Evolutionary conservation across 1,284 basidiomycete genomes (phyloP).

Genomic region (Ceratobasidium sp.): DNA sequence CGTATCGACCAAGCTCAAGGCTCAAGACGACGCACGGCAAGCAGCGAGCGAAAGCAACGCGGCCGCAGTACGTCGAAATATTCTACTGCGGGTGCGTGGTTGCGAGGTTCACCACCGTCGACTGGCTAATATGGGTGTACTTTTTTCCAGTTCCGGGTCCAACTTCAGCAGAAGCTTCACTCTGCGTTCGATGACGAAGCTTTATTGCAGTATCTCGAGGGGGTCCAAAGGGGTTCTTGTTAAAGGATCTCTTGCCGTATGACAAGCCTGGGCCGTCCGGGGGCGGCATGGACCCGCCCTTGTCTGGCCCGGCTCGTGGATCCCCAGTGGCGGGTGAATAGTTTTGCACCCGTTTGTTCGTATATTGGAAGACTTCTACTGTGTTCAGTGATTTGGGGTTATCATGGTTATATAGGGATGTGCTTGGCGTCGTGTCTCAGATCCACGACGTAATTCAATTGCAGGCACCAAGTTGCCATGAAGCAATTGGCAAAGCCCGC

Average conservation of each 20-base stretch:
- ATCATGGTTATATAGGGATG: neutral
- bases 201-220: slow-evolving; percentile 69
- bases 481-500: neutral
- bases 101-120: slow-evolving; percentile 51
- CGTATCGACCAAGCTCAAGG: slow-evolving; percentile 69
- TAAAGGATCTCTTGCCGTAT: slow-evolving; percentile 51
- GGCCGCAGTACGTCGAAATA: slow-evolving; percentile 70
- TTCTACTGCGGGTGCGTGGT: slow-evolving; percentile 49
- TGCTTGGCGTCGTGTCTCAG: neutral
- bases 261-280: neutral
- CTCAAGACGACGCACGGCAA: slow-evolving; percentile 67
- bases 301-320: neutral
- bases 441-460: too few species aligned
- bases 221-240: slow-evolving; percentile 74
- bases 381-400: neutral
- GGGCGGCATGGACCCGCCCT: slow-evolving; percentile 16
- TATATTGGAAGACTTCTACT: neutral
- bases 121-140: too few species aligned
- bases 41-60: slow-evolving; percentile 70
- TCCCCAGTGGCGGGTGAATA: neutral
- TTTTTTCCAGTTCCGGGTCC: slow-evolving; percentile 68
- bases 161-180: slow-evolving; percentile 73
- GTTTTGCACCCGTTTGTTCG: too few species aligned
- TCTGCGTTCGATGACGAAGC: slow-evolving; percentile 75
- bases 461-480: too few species aligned